Conservation (phyloP, 371 early-diverging fungal species). For the Apophysomyces elegans region DNA sequence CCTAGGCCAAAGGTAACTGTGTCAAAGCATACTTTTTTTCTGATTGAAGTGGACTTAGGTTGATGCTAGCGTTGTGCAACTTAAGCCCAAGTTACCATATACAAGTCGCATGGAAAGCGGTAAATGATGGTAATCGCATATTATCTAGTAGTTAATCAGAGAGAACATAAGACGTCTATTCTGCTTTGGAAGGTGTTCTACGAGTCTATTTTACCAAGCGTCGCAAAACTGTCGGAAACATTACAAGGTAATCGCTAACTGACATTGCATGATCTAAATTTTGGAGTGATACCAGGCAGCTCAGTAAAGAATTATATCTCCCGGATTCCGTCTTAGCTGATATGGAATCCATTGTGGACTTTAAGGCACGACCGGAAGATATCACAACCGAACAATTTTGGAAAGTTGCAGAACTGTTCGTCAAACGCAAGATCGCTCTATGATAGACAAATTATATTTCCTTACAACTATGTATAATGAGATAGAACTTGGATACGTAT, state of each 20-base stretch:
- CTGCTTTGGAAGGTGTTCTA: conserved; percentile 63
- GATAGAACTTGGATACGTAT: no score
- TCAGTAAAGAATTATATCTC: conserved; percentile 42
- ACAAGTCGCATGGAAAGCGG: conserved; percentile 20
- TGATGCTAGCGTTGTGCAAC: conserved; percentile 75
- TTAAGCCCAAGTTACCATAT: conserved; percentile 51
- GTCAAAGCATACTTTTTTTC: no score
- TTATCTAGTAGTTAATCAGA: no score
- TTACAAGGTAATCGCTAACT: conserved; percentile 50
- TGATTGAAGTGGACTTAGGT: conserved; percentile 38
- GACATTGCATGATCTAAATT: not conserved
- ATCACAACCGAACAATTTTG: conserved; percentile 59
- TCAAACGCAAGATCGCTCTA: conserved; percentile 28
- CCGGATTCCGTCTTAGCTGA: conserved; percentile 41
- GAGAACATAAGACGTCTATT: conserved; percentile 19
- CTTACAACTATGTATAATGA: no score
- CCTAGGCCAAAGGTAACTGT: conserved; percentile 66
- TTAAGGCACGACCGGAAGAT: conserved; percentile 66
- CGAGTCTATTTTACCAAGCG: conserved; percentile 74
- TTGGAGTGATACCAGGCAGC: conserved; percentile 10
- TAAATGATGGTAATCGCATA: conserved; percentile 23
- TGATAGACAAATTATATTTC: not conserved
- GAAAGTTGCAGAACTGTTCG: conserved; percentile 47
- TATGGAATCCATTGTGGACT: conserved; percentile 48
- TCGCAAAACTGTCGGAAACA: conserved; percentile 74